phyloP scores from a whole-genome alignment of 352 stramenopile species.

The Lagenidium giganteum region DNA sequence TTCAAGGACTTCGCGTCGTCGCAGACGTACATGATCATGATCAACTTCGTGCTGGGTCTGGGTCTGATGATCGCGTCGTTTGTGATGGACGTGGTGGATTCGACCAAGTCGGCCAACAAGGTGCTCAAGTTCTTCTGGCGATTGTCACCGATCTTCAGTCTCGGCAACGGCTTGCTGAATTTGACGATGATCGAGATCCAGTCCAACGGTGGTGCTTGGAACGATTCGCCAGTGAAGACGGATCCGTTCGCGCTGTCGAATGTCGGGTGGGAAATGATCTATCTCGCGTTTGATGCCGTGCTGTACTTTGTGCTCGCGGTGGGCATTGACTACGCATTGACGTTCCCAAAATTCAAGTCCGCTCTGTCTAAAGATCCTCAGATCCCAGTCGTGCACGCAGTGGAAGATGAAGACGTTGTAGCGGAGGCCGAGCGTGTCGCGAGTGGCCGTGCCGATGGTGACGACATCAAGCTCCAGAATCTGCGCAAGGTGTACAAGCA shows the following conservation, averaged over 20 bases:
- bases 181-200: slow-evolving; percentile 19
- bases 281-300: slow-evolving; percentile 17
- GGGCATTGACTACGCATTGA: slow-evolving; percentile 26
- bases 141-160: slow-evolving; percentile 39
- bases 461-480: slow-evolving; percentile 19
- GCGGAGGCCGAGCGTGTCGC: slow-evolving; percentile 10
- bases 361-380: slow-evolving; percentile 10
- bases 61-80: slow-evolving; percentile 46
- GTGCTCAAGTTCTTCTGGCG: slow-evolving; percentile 36
- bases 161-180: slow-evolving; percentile 38
- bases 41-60: slow-evolving; percentile 40
- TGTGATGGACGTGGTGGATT: slow-evolving; percentile 30
- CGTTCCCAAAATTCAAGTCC: slow-evolving; percentile 22
- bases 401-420: slow-evolving; percentile 20
- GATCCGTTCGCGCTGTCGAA: slow-evolving; percentile 27
- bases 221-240: neutral
- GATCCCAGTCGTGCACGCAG: neutral
- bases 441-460: slow-evolving; percentile 4
- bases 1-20: slow-evolving; percentile 33
- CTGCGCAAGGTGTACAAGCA: slow-evolving; percentile 36
- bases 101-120: slow-evolving; percentile 20
- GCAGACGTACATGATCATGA: slow-evolving; percentile 36
- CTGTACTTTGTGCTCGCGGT: slow-evolving; percentile 22
- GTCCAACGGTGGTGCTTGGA: slow-evolving; percentile 3
- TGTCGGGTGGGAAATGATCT: slow-evolving; percentile 28